Conservation (phyloP, 2,329 filamentous ascomycete genomes). For the Xylariaceae sp. region DNA sequence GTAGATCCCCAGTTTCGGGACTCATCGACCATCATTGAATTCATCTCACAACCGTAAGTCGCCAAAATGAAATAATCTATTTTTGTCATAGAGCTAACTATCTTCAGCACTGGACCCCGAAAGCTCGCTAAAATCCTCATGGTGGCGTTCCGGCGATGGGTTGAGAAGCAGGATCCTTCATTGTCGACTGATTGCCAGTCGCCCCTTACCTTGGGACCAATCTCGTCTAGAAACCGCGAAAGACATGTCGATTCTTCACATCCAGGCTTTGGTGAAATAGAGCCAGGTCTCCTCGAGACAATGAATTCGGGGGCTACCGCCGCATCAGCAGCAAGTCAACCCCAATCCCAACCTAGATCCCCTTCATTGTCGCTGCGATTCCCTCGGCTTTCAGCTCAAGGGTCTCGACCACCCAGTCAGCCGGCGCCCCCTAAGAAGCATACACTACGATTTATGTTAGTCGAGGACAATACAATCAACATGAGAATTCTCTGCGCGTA, state of each 20-base stretch:
- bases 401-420: slow-evolving; percentile 22
- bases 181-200: background rate
- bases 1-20: slow-evolving; percentile 21
- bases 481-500: slow-evolving; percentile 39
- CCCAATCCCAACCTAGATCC: background rate
- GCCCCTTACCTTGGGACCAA: background rate
- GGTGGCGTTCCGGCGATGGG: slow-evolving; percentile 19
- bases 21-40: slow-evolving; percentile 40
- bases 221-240: slow-evolving; percentile 1
- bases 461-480: slow-evolving; percentile 51
- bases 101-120: slow-evolving; percentile 43
- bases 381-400: background rate
- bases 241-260: background rate
- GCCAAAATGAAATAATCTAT: background rate
- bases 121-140: slow-evolving; percentile 44
- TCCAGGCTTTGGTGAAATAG: background rate
- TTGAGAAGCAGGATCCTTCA: slow-evolving; percentile 13
- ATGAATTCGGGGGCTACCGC: slow-evolving; percentile 3
- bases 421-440: background rate
- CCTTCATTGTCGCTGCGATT: slow-evolving; percentile 14
- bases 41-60: slow-evolving; percentile 47
- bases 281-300: background rate
- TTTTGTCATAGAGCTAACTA: background rate
- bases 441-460: slow-evolving; percentile 39
- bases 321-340: background rate